Evolutionary conservation across 805 yeast genomes (phyloP).

Genomic region (Suhomyces emberorum): DNA sequence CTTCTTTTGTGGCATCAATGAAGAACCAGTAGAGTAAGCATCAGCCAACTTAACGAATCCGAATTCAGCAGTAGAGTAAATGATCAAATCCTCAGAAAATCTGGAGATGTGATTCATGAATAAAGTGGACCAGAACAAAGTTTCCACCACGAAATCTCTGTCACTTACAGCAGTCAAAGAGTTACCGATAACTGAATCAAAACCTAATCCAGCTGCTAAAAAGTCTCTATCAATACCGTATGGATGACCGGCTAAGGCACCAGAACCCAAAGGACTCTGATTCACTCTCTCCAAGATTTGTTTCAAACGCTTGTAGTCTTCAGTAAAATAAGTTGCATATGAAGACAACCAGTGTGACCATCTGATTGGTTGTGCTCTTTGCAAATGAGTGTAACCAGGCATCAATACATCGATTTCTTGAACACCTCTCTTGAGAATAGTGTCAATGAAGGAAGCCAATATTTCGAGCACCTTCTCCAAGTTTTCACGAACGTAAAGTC

Average conservation of each 20-base stretch:
- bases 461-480: conserved; percentile 57
- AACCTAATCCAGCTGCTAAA: conserved; percentile 76
- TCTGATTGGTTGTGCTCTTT: conserved; percentile 99
- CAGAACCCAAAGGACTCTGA: conserved; percentile 89
- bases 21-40: conserved; percentile 97
- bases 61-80: conserved; percentile 96
- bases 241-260: conserved; percentile 99
- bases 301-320: conserved; percentile 80
- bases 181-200: conserved; percentile 86
- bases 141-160: conserved; percentile 95
- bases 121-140: conserved; percentile 91
- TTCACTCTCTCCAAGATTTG: conserved; percentile 83
- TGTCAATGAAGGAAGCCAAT: conserved; percentile 60
- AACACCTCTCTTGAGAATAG: conserved; percentile 72
- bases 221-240: conserved; percentile 97
- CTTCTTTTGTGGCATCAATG: conserved; percentile 98
- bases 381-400: conserved; percentile 99
- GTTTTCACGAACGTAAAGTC: conserved; percentile 84
- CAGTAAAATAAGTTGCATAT: conserved; percentile 91
- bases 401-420: conserved; percentile 85
- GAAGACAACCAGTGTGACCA: conserved; percentile 98
- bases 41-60: conserved; percentile 92
- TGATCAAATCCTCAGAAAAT: conserved; percentile 89
- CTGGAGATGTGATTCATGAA: conserved; percentile 95
- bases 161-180: conserved; percentile 96